Conservation (phyloP, 208 protist species). For the Phytomonas serpens region DNA sequence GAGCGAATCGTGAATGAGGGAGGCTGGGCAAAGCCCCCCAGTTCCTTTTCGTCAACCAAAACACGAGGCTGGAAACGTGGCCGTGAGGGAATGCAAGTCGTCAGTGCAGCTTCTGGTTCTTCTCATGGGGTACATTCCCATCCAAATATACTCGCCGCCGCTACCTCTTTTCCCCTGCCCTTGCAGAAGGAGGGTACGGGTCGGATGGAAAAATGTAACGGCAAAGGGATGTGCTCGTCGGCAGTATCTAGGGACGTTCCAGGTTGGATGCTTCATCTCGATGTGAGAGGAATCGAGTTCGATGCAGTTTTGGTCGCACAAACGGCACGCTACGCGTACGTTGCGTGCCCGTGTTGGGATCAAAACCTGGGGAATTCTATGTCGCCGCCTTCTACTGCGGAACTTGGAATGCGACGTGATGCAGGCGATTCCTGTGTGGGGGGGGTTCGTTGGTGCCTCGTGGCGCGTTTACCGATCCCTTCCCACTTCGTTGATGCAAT, state of each 20-base stretch:
- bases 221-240: not conserved
- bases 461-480: conserved; percentile 30
- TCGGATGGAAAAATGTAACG: not conserved
- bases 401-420: conserved; percentile 1
- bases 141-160: conserved; percentile 1
- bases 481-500: not conserved
- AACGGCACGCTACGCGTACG: conserved; percentile 62
- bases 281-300: conserved; percentile 70
- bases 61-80: not conserved
- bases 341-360: conserved; percentile 42
- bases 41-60: not conserved
- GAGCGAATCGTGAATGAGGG: conserved; percentile 70
- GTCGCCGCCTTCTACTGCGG: not conserved
- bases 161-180: not conserved
- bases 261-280: conserved; percentile 41
- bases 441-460: conserved; percentile 15
- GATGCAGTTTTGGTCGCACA: conserved; percentile 35
- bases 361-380: not conserved
- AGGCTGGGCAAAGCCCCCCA: conserved; percentile 30
- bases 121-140: conserved; percentile 13
- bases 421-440: no score
- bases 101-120: conserved; percentile 7
- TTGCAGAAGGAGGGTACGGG: not conserved
- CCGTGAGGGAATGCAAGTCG: not conserved
- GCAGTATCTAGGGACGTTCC: not conserved